Evolutionary conservation across 805 yeast genomes (phyloP), one percentile per base, ranked within the genome.

Genomic region (Yamadazyma kitorensis): DNA sequence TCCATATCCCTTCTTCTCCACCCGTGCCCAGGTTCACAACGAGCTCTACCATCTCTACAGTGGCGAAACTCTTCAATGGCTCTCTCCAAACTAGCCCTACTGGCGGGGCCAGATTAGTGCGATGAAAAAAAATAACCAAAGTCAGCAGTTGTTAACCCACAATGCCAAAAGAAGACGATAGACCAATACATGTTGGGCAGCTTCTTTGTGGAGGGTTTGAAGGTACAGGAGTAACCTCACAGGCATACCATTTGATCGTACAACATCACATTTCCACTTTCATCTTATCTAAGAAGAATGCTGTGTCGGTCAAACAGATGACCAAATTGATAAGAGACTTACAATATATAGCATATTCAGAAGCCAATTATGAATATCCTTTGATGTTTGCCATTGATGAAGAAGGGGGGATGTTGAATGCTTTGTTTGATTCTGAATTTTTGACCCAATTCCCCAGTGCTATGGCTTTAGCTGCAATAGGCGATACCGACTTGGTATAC

Each of bases 321-420:
- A 55, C 70, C 17, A 53, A 57, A 36, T 62, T 78, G 39, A 74
- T 76, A n/a, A 51, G 59, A 8, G 78, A 76, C 38, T 55, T 78
- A 14, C 84, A 78, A 50, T 53, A 57, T 29, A 64, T 76, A n/a
- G 84, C 83, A 0, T 61, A 51, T 35, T 58, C 52, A 11, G 59
- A 63, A 33, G 72, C 73, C 3, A 62, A 69, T 28, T 76, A 76
- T 43, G 59, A 68, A 39, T 60, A 70, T 40, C 84, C 84, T 0
- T 49, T 78, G 16, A 54, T 74, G 48, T 71, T 78, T 43, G 78
- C 78, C 15, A 68, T 78, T 12, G 83, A 78, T 49, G 80, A 75
- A 50, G 84, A 78, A 47, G 77, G 80, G 6, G 83, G 83, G 2
- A 73, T 76, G 78, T 63, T 78, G 54, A 76, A 77, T 52, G 68